Base-by-base conservation (phyloP, 202 grass and related monocot genomes). In the Panicum hallii region DNA sequence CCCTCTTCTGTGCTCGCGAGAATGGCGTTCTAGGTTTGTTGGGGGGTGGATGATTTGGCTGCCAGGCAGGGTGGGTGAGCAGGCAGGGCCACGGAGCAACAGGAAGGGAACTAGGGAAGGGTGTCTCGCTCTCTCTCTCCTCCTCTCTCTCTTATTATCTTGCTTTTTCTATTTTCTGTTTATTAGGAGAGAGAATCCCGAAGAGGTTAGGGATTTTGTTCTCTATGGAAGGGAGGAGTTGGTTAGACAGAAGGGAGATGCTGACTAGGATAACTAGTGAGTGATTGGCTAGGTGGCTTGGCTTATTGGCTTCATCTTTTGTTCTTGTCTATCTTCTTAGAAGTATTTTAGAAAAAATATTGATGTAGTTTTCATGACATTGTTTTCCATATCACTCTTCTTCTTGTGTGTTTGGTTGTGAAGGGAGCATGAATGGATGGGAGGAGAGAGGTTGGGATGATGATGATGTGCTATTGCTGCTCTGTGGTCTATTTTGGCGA, bases 121-220 rank as follows among this genome's bases (percentile, higher is more conserved):
- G 0, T 34, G 40, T 20, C 11, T 60, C 7, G 2, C 7, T 52
- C 42, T 73, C 28, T 72, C 84, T 62, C 28, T 46, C 55, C 12
- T 3, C 5, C 9, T 44, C 68, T 79, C 58, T 63, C 61, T 82
- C 71, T 88, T 70, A 56, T 57, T 84, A 70, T 87, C 53, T 79
- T 62, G 17, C 8, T 23, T 67, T 75, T 16, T 50, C 47, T 65
- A 40, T 67, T 76, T 70, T 80, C 2, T 16, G 0, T 75, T 79
- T 80, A 84, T 47, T 48, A 74, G 16, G 79, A 75, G 62, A 84
- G 84, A 80, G 75, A 80, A 87, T 83, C 80, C 69, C 83, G 75
- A 84, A 80, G 75, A 63, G 46, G 84, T 28, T 71, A 65, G 48
- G 70, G 46, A 83, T 87, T 84, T 81, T 90, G 79, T 90, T 86